phyloP scores from a whole-genome alignment of 1,284 basidiomycete species.

The Pisolithus thermaeus region DNA sequence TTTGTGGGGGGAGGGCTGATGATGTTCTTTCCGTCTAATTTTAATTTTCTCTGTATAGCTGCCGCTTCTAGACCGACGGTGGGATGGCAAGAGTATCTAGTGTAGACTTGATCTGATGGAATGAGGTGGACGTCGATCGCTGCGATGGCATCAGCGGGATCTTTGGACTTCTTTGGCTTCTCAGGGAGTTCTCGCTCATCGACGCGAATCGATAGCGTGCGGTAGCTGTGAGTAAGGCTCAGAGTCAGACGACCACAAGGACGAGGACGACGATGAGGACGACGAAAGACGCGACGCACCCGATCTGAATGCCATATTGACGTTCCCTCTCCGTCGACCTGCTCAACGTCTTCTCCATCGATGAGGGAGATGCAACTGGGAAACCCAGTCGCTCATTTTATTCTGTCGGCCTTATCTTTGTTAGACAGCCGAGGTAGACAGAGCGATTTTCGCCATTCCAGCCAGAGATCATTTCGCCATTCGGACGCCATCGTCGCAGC shows the following conservation, averaged over 20 bases:
- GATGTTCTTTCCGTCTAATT: slow-evolving; percentile 40
- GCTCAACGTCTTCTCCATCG: slow-evolving; percentile 17
- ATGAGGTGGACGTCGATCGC: slow-evolving; percentile 45
- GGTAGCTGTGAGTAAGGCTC: slow-evolving; percentile 27
- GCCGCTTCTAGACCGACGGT: slow-evolving; percentile 39
- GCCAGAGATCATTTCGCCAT: no score
- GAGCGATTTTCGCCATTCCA: slow-evolving; percentile 26
- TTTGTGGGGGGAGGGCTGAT: slow-evolving; percentile 44
- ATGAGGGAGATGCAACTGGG: slow-evolving; percentile 8
- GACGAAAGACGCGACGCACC: slow-evolving; percentile 6
- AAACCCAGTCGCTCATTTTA: not conserved
- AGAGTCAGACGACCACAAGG: not conserved
- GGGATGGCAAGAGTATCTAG: slow-evolving; percentile 40
- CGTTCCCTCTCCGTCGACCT: slow-evolving; percentile 5
- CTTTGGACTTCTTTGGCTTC: slow-evolving; percentile 17
- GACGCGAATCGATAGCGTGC: slow-evolving; percentile 39
- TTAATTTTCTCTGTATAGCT: slow-evolving; percentile 36
- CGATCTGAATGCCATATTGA: slow-evolving; percentile 29
- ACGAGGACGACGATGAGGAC: not conserved
- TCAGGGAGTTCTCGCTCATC: slow-evolving; percentile 22
- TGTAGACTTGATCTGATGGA: slow-evolving; percentile 35
- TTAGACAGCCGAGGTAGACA: slow-evolving; percentile 15
- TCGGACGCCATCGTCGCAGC: no score
- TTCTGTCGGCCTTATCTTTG: slow-evolving; percentile 8
- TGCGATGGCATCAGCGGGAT: slow-evolving; percentile 36